phyloP scores from a whole-genome alignment of 805 yeast species.

The Hanseniaspora lachancei region DNA sequence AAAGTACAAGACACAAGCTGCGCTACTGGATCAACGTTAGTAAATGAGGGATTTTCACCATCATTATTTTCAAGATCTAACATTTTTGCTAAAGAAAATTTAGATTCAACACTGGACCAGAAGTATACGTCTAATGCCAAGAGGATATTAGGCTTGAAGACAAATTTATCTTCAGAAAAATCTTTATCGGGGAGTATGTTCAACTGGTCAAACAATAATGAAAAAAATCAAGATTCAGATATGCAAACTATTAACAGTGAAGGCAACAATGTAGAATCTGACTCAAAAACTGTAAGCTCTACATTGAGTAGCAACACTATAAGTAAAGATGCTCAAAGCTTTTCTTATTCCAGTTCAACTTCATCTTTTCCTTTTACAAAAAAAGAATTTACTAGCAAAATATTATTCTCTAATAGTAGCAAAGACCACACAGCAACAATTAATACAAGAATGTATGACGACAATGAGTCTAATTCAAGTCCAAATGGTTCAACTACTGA shows the following conservation, averaged over 20 bases:
- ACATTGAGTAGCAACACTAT: not conserved
- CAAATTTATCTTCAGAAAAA: not conserved
- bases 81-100: not conserved
- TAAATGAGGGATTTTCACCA: not conserved
- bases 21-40: not conserved
- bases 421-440: not conserved
- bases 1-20: not conserved
- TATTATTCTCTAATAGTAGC: not conserved
- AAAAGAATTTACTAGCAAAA: slow-evolving; percentile 6
- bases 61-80: not conserved
- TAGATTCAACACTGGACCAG: not conserved
- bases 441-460: not conserved
- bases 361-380: slow-evolving; percentile 11
- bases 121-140: not conserved
- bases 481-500: not conserved
- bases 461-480: not conserved
- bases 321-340: not conserved
- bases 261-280: not conserved
- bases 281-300: not conserved
- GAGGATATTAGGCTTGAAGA: not conserved
- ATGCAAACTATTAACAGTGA: not conserved
- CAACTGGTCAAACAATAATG: not conserved
- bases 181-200: not conserved
- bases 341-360: not conserved
- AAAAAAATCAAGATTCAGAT: not conserved